Evolutionary conservation across 257 asterid genomes (phyloP).

Genomic region (Nicotiana knightiana): DNA sequence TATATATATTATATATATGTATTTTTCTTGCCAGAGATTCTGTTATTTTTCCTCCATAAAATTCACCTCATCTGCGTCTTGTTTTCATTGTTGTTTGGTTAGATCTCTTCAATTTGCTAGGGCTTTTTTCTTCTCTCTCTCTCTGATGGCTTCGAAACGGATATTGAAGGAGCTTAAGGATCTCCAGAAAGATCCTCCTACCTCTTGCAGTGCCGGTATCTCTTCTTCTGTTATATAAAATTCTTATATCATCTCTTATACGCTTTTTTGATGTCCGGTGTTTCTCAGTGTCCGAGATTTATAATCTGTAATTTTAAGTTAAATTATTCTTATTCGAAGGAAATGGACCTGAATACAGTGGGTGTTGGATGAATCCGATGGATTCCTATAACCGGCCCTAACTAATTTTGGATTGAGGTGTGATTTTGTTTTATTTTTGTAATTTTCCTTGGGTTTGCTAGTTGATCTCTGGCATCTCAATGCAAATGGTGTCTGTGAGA

Average conservation of each 20-base stretch:
- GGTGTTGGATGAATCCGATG: too few species aligned
- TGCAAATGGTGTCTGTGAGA: neutral
- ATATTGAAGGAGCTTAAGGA: conserved; percentile 10
- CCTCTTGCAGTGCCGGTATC: conserved; percentile 8
- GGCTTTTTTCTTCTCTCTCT: neutral
- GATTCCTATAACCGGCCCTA: neutral
- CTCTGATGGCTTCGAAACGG: conserved; percentile 4
- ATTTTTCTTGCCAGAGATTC: neutral
- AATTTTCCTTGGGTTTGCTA: neutral
- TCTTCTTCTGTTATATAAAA: neutral
- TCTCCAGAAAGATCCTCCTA: conserved; percentile 9
- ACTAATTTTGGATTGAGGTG: neutral
- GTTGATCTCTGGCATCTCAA: neutral
- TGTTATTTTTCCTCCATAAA: neutral
- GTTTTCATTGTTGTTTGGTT: neutral
- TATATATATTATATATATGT: neutral
- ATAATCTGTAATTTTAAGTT: neutral
- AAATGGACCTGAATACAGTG: neutral
- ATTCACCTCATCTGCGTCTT: neutral
- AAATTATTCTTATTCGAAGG: neutral
- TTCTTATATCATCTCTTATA: too few species aligned
- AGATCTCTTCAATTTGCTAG: neutral
- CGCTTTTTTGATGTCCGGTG: too few species aligned
- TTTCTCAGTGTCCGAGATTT: neutral
- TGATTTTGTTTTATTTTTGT: neutral